Evolutionary conservation across 768 basidiomycete genomes (phyloP), one percentile per base, ranked within the genome.

Genomic region (Termitomyces titanicus): DNA sequence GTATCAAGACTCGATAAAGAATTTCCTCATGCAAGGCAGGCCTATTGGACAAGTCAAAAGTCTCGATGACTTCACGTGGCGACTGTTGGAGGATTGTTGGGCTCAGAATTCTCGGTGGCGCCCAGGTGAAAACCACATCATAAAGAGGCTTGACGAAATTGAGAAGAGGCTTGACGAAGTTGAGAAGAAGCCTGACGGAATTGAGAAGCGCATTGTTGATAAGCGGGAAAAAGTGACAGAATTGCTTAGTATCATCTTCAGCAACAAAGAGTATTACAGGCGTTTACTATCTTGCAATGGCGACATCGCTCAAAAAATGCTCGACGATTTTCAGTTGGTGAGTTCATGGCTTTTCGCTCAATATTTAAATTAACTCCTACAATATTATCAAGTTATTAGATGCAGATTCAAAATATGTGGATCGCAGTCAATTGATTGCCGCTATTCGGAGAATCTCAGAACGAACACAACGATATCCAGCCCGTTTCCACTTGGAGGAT

Each of bases 391-490:
- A 55, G 54, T 15, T 48, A 17, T 35, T 48, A 11, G 54, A 55
- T 43, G 38, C 54, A 33, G 27, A 42, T 42, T 22, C 18, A 13
- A 31, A 3, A 13, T 11, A 15, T 29, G 4, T 12, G 10, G 42
- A 39, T 33, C 35, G 31, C 31, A 24, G 22, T 2, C 46, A 48
- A 34, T 22, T 57, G 6, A 35, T 57, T 31, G 47, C 45, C 11
- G 56, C 51, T n/a, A 57, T 52, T 22, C 51, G 47, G 12, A 38
- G 39, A 20, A 44, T 57, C 25, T 57, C 45, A 47, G 29, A 22
- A 9, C 18, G 18, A 42, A 42, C 40, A 9, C 12, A 47, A 33
- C 45, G 5, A 10, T 52, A 47, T 47, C 51, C 56, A 39, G 6
- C 6, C 27, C 24, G 46, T 39, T 53, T 57, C 8, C 20, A 33